Percentiles rank a stretch among this genome's conserved stretches.
Conservation (phyloP, 768 basidiomycete genomes). For the Strobilomyces confusus region DNA sequence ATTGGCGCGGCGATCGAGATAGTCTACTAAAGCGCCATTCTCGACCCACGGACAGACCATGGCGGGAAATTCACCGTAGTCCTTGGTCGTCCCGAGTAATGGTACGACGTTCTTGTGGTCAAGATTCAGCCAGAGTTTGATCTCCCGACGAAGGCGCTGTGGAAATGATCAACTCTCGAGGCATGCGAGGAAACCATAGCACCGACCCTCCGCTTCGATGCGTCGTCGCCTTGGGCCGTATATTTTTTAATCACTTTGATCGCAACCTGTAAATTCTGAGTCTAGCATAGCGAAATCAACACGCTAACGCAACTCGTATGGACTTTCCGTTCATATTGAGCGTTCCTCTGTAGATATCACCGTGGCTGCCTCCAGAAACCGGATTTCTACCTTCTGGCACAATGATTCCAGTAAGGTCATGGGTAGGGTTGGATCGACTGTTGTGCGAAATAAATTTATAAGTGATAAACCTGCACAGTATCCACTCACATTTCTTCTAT, state of each 20-base stretch:
- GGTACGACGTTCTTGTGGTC: conserved; percentile 30
- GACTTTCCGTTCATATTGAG: conserved; percentile 10
- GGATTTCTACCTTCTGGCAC: conserved; percentile 7
- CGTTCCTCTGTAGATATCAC: conserved; percentile 18
- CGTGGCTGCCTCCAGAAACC: conserved; percentile 19
- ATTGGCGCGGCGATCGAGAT: conserved; percentile 15
- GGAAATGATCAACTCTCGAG: neutral
- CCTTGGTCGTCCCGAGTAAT: conserved; percentile 24
- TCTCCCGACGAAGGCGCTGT: conserved; percentile 27
- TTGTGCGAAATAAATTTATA: neutral
- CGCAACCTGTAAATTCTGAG: conserved; percentile 15
- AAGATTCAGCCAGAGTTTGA: conserved; percentile 29
- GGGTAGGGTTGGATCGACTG: conserved; percentile 10
- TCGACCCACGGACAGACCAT: conserved; percentile 35
- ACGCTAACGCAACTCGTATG: conserved; percentile 7
- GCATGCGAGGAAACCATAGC: too few relatives aligned
- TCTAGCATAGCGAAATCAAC: neutral
- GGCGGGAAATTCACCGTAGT: conserved; percentile 29
- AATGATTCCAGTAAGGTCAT: conserved; percentile 17
- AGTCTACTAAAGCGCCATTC: conserved; percentile 24
- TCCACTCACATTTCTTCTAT: conserved; percentile 12
- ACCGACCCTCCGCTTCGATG: conserved; percentile 16
- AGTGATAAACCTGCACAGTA: neutral
- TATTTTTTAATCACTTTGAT: conserved; percentile 27
- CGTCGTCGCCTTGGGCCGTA: conserved; percentile 7